Evolutionary conservation across 352 stramenopile species (phyloP).

Genomic region (Pythium sp.): DNA sequence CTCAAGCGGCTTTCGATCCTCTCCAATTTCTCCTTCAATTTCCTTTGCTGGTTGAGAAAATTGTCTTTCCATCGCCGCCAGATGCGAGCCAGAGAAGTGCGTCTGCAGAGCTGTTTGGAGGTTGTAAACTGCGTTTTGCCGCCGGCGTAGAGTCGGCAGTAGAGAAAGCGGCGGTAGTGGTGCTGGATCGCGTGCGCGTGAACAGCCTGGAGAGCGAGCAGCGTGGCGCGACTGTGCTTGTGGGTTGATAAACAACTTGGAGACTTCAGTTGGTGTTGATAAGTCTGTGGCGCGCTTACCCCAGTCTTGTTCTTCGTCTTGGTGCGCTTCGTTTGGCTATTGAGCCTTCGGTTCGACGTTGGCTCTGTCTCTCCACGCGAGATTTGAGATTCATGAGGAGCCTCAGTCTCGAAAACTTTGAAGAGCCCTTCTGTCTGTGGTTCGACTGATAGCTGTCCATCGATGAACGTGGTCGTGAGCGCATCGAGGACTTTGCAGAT

Average conservation of each 20-base stretch:
- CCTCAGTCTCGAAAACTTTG: not conserved
- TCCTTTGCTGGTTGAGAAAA: not conserved
- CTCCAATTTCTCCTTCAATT: not conserved
- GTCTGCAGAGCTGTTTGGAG: constrained; percentile 15
- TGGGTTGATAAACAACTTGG: not conserved
- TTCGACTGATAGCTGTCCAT: not conserved
- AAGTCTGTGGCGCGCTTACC: too few species aligned
- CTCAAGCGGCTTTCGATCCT: not conserved
- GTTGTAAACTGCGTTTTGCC: constrained; percentile 20
- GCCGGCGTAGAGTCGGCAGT: constrained; percentile 8
- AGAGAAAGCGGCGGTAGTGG: constrained; percentile 25
- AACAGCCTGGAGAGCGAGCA: constrained; percentile 21
- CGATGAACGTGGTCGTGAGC: constrained; percentile 5
- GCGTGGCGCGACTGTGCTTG: constrained; percentile 15
- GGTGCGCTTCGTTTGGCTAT: not conserved
- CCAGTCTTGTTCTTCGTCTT: too few species aligned
- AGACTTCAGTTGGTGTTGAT: not conserved
- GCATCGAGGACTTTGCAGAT: not conserved
- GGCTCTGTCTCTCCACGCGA: not conserved
- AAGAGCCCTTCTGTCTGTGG: not conserved
- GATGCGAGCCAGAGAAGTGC: not conserved
- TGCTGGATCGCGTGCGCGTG: constrained; percentile 26
- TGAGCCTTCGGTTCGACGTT: not conserved
- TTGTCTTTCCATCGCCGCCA: constrained; percentile 4
- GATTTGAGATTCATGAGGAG: not conserved